Conservation (phyloP, 306 rosid species). For the Dalbergia cochinchinensis region DNA sequence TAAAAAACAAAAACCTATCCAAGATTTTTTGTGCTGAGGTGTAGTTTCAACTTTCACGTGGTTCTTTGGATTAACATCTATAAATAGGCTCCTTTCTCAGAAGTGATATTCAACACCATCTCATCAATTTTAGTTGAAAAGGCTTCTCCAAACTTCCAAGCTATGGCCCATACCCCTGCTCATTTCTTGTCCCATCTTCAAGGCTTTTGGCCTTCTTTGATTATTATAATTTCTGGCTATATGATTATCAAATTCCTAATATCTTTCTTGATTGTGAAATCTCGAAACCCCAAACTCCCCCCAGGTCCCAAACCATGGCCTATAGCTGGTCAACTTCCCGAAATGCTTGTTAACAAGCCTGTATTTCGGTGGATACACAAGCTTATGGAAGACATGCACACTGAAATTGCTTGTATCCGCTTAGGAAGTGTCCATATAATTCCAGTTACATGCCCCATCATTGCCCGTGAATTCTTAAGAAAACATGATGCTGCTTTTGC, state of each 20-base stretch:
- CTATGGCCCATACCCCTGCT: background rate
- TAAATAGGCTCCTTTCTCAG: too few relatives aligned
- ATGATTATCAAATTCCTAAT: background rate
- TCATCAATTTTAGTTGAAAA: too few relatives aligned
- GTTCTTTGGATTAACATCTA: too few relatives aligned
- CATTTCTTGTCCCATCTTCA: background rate
- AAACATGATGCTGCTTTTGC: slow-evolving; percentile 54
- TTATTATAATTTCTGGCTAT: background rate
- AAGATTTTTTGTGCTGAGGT: too few relatives aligned
- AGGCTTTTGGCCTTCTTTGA: background rate
- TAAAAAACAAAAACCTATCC: too few relatives aligned
- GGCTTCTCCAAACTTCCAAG: background rate
- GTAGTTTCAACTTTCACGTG: too few relatives aligned
- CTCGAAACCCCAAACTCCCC: slow-evolving; percentile 2
- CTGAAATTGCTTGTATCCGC: slow-evolving; percentile 59
- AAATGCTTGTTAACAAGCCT: slow-evolving; percentile 51
- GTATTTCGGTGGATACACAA: slow-evolving; percentile 48
- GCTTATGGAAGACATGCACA: slow-evolving; percentile 46
- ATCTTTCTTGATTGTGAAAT: background rate
- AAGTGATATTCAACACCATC: too few relatives aligned
- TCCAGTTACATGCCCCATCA: slow-evolving; percentile 36
- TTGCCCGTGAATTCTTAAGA: slow-evolving; percentile 55
- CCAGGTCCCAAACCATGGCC: slow-evolving; percentile 62
- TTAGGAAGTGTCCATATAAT: slow-evolving; percentile 57
- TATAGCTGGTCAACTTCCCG: slow-evolving; percentile 52